These are phyloP conservation scores for Populus euphratica DNA, from an alignment of 345 rosid genomes.

Conservation along the genomic window DNA sequence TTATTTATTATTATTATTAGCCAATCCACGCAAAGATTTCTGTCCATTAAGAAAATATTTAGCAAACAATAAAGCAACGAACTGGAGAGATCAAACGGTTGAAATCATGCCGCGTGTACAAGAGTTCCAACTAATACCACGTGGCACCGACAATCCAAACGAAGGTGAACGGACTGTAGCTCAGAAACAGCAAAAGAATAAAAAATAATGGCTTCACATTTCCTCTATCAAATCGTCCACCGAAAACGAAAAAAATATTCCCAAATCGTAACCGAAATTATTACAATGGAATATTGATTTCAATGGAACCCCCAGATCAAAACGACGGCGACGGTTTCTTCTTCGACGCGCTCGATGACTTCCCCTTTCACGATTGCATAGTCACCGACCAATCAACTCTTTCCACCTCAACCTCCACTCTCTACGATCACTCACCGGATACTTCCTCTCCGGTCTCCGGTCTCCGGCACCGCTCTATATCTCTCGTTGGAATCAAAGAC, in stretches of 20 bases:
- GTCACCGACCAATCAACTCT: constrained; percentile 25
- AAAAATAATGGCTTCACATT: neutral
- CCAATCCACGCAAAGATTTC: neutral
- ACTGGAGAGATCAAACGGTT: neutral
- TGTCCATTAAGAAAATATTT: neutral
- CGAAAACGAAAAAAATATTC: neutral
- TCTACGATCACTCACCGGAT: constrained; percentile 3
- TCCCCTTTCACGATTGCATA: constrained; percentile 47
- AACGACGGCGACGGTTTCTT: constrained; percentile 30
- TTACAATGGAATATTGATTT: neutral
- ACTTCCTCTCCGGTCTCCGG: constrained; percentile 24
- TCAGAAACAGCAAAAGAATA: neutral
- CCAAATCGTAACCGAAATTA: constrained; percentile 9
- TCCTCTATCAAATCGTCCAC: neutral
- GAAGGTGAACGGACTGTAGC: neutral
- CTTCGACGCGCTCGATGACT: constrained; percentile 56
- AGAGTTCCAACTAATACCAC: neutral
- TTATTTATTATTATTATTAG: neutral
- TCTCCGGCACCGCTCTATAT: constrained; percentile 34
- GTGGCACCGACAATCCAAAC: neutral
- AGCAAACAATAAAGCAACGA: neutral
- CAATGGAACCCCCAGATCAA: constrained; percentile 30
- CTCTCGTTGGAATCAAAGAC: constrained; percentile 9
- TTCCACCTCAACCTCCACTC: constrained; percentile 24
- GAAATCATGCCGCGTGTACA: neutral